A percentile compares a stretch with the other conserved stretches of the same genome.
Conservation (phyloP, 2,329 filamentous ascomycete genomes). For the Neofusicoccum sp. region DNA sequence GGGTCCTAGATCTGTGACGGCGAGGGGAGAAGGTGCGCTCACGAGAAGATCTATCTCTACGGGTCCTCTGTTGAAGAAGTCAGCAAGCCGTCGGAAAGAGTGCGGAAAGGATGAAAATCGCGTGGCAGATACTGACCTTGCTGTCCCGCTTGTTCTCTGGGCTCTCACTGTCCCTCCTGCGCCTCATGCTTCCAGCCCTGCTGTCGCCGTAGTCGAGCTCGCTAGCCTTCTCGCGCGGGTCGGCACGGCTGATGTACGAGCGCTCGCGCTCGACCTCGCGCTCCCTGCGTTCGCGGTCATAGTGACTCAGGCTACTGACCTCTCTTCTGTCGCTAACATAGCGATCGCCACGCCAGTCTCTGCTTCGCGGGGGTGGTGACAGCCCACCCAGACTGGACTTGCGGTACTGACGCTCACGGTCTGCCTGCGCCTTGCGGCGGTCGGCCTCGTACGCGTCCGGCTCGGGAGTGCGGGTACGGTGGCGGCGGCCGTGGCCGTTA, state of each 20-base stretch:
- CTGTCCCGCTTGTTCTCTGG: conserved; percentile 37
- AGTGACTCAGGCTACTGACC: conserved; percentile 62
- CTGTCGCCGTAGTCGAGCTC: conserved; percentile 87
- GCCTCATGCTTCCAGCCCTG: conserved; percentile 58
- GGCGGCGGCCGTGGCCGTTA: conserved; percentile 41
- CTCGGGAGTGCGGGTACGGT: conserved; percentile 80
- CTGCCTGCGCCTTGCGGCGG: conserved; percentile 86
- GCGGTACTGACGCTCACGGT: conserved; percentile 89
- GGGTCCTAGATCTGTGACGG: conserved; percentile 58
- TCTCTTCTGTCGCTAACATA: conserved; percentile 53
- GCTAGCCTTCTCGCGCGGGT: conserved; percentile 75
- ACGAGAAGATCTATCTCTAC: conserved; percentile 43
- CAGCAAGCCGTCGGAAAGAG: background rate
- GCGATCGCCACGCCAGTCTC: conserved; percentile 36
- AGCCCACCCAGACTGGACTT: conserved; percentile 70
- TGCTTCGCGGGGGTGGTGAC: conserved; percentile 50
- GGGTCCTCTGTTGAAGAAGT: conserved; percentile 23
- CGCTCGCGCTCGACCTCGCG: conserved; percentile 89
- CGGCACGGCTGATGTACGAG: conserved; percentile 76
- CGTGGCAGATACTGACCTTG: conserved; percentile 38
- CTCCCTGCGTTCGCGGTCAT: conserved; percentile 83
- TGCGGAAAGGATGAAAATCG: background rate
- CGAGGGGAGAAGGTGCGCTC: conserved; percentile 58
- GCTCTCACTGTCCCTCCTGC: conserved; percentile 71
- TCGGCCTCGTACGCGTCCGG: conserved; percentile 93